phyloP scores from a whole-genome alignment of 306 rosid species.

The Coriaria nepalensis region DNA sequence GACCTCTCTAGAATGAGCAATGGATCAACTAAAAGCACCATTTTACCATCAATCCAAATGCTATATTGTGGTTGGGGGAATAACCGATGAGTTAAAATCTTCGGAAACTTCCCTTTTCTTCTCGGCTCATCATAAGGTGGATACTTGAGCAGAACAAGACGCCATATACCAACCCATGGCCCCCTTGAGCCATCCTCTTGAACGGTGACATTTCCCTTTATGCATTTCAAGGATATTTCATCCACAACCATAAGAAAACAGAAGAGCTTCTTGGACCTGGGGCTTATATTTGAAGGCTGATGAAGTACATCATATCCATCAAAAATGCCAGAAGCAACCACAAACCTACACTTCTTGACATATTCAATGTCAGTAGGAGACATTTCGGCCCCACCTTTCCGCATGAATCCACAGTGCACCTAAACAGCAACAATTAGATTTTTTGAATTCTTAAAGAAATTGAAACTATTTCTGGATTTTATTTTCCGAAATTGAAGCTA shows the following conservation, averaged over 20 bases:
- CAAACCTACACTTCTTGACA: constrained; percentile 82
- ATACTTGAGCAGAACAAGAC: constrained; percentile 60
- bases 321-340: constrained; percentile 93
- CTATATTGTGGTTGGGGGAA: constrained; percentile 36
- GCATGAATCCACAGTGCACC: constrained; percentile 94
- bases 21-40: constrained; percentile 95
- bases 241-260: constrained; percentile 93
- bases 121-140: constrained; percentile 98
- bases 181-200: constrained; percentile 55
- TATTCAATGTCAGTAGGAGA: constrained; percentile 40
- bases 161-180: constrained; percentile 95
- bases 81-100: no score
- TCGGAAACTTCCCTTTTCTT: constrained; percentile 80
- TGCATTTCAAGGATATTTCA: constrained; percentile 49
- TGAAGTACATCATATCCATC: constrained; percentile 91
- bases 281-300: constrained; percentile 75
- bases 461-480: no score
- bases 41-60: constrained; percentile 46
- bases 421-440: neutral
- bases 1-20: constrained; percentile 76
- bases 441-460: no score
- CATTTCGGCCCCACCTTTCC: constrained; percentile 86
- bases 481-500: no score
- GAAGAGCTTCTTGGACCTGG: constrained; percentile 62
- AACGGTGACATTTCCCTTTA: constrained; percentile 62